Evolutionary conservation across 257 asterid genomes (phyloP), one percentile per base, ranked within the genome.

Genomic region (Rubia yunnanensis): DNA sequence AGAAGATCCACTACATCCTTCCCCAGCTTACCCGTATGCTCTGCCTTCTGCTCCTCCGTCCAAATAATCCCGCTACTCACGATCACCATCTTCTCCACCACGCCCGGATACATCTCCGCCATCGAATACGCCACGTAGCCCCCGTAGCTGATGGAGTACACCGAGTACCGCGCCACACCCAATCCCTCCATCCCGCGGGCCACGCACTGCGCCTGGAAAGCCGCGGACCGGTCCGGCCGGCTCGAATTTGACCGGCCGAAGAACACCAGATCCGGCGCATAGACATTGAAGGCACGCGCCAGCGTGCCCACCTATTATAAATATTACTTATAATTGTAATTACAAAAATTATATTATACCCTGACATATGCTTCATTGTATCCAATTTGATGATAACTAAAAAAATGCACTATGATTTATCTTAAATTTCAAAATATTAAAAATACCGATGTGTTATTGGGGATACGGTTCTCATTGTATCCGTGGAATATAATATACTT

Each of bases 211-310:
- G 89, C 95, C 74, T 87, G 95, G 67, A 87, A 87, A 1, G 27
- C 60, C 31, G 77, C 85, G 10, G 74, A 58, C 46, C 95, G 78
- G 56, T 83, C 81, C 18, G 77, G 20, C 35, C 76, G 30, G 30
- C 60, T 61, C 26, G 92, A 73, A 72, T 65, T 28, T 20, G 92
- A 87, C 65, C 78, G 72, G 17, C 92, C 92, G 67, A 87, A 87
- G 79, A 87, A 87, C 7, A 87, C 68, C 10, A 87, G 79, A 71
- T 87, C 92, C 3, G 95, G 95, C 1, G 83, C 74, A 74, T 87
- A 87, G 38, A 87, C 66, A 1, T 87, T 86, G 79, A 82, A 86
- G 10, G 79, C 66, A 28, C 71, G 69, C 1, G 87, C 70, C 1
- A 86, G 68, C 7, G 69, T 5, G 1, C 72, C 72, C 5, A 75